Base-by-base conservation (phyloP, 768 basidiomycete species). In the Lyophyllum shimeji region DNA sequence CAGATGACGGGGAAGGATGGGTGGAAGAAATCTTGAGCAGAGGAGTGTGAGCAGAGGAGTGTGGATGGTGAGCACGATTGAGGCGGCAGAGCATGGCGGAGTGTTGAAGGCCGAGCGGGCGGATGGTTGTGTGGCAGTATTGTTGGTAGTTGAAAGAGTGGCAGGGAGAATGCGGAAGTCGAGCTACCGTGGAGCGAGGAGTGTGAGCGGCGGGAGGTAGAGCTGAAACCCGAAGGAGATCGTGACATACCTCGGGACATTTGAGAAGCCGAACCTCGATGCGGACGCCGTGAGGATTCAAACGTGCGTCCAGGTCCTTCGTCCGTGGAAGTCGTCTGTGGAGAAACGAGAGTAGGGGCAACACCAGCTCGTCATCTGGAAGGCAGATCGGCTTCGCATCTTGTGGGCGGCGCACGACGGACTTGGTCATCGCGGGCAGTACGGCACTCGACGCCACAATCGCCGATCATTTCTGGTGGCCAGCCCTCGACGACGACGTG, bases 401-500 rank as follows among this genome's bases (percentile, higher is more conserved):
- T n/a, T 71, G 23, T 50, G 45, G 0, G 46, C 69, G 12, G 31
- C 31, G 6, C 31, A 70, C 34, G 63, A 70, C 33, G 58, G 66
- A 1, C 58, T 55, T 15, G 53, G 60, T 1, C 65, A 70, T 27
- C 52, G 60, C 3, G 56, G 62, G 7, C 21, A 51, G 5, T 44
- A 55, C 33, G 52, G 56, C 0, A 60, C 57, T 12, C 31, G 31
- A 6, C 31, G 31, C n/a, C 31, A 33, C 31, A 33, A 33, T 33
- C 31, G 31, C 31, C 7, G 25, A 49, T 11, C 39, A 60, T 4
- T 67, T 65, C 47, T 72, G 64, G 64, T 67, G 57, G 59, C 63
- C 60, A 7, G 54, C 50, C 0, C 5, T 68, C 0, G 61, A 66
- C 13, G 49, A 39, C 1, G 70, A 75, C 44, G 58, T 74, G 1